Evolutionary conservation across 116 monocot genomes (phyloP), one percentile per base, ranked within the genome.

Genomic region (Cymodocea nodosa): DNA sequence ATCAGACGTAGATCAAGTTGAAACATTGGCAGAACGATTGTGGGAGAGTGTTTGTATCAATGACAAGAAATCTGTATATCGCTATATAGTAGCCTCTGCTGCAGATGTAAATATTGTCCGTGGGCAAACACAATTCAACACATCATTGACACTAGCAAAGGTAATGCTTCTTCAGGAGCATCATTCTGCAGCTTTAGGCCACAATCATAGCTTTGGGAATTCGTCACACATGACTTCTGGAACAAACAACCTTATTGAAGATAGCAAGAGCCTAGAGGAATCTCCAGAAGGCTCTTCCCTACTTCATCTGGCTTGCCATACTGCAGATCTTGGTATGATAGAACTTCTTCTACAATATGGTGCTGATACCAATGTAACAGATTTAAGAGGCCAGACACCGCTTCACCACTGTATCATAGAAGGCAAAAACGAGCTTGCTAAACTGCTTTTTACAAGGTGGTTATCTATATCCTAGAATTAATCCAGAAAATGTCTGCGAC

Each of bases 331-430:
- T 60, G 97, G 88, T 19, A 98, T 98, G 97, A 61, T 91, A 69
- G 97, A 98, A 73, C 83, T 98, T 19, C 85, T 98, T 36, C 70
- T 98, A 66, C 97, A 98, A 70, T 98, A 98, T 70, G 89, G 97
- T 62, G 97, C 84, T 49, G 88, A 76, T 67, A 76, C 88, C 60
- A 91, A 98, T 77, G 66, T 68, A 39, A 65, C 60, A 19, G 97
- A 98, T 73, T 56, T 65, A 7, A 77, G 70, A 69, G 89, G 85
- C 17, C 77, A 70, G 60, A 85, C 88, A 23, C 85, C 97, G 4
- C 89, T 98, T 70, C 97, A 98, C 52, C 86, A 87, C 50, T 98
- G 89, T 69, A 76, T 89, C 65, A 71, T 98, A 40, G 84, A 77
- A 80, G 84, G 89, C 60, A 83, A 76, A 63, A 63, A 50, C 39